These are phyloP conservation scores for Thraustochytrium sp. DNA, from an alignment of 352 stramenopile species.

Conservation along the genomic window DNA sequence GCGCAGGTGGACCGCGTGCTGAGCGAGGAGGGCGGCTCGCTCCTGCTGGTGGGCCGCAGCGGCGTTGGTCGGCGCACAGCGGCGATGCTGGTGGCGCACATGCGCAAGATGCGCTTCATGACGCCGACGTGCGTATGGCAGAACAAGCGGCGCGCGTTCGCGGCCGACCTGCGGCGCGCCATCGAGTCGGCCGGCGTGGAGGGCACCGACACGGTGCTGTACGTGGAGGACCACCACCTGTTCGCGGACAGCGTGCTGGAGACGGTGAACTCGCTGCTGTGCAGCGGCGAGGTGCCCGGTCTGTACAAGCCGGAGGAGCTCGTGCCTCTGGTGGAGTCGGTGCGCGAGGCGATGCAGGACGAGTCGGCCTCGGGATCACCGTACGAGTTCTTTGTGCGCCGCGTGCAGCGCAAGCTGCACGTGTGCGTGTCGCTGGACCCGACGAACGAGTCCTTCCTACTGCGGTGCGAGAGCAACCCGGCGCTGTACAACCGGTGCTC, in stretches of 20 bases:
- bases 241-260: slow-evolving; percentile 77
- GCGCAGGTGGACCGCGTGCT: slow-evolving; percentile 78
- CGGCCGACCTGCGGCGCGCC: slow-evolving; percentile 75
- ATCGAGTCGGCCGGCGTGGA: slow-evolving; percentile 60
- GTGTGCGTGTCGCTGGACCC: slow-evolving; percentile 65
- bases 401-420: slow-evolving; percentile 78
- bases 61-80: slow-evolving; percentile 77
- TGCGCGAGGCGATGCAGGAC: slow-evolving; percentile 75
- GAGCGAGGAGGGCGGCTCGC: slow-evolving; percentile 69
- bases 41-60: slow-evolving; percentile 76
- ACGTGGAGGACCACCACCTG: slow-evolving; percentile 87
- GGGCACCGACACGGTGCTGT: slow-evolving; percentile 73
- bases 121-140: slow-evolving; percentile 60
- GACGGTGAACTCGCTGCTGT: slow-evolving; percentile 81
- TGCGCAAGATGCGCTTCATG: slow-evolving; percentile 77
- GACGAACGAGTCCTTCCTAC: slow-evolving; percentile 63
- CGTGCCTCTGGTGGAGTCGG: slow-evolving; percentile 72
- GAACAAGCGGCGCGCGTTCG: slow-evolving; percentile 57
- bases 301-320: slow-evolving; percentile 88
- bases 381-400: slow-evolving; percentile 85
- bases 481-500: slow-evolving; percentile 81
- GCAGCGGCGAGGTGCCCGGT: slow-evolving; percentile 79
- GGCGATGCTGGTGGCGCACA: slow-evolving; percentile 72
- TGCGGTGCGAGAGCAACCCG: slow-evolving; percentile 84
- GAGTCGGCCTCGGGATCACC: slow-evolving; percentile 65